phyloP scores from a whole-genome alignment of 495 filamentous ascomycete species.

The Annulohypoxylon maeteangense region DNA sequence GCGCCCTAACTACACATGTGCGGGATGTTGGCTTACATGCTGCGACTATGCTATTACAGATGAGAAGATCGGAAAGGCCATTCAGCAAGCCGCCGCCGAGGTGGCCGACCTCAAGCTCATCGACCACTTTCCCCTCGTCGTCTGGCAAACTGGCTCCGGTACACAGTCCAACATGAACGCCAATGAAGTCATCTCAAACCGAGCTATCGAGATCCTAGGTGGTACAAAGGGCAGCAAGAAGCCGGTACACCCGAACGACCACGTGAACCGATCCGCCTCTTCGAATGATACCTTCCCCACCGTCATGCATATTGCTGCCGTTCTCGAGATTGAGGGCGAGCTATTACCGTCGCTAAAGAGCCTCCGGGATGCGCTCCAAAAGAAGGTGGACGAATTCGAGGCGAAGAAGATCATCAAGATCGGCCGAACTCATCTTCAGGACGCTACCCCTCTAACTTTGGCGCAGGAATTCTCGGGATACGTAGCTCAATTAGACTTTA shows the following conservation, averaged over 20 bases:
- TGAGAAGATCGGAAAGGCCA: conserved; percentile 90
- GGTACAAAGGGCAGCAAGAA: conserved; percentile 95
- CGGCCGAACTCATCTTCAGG: conserved; percentile 96
- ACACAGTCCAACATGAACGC: conserved; percentile 99
- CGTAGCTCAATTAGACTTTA: conserved; percentile 89
- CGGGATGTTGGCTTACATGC: conserved; percentile 39
- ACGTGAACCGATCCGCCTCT: conserved; percentile 98
- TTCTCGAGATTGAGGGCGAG: conserved; percentile 87
- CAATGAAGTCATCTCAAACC: conserved; percentile 99
- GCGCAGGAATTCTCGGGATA: conserved; percentile 99
- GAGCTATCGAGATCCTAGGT: conserved; percentile 96
- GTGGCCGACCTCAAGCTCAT: conserved; percentile 93
- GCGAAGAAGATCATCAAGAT: conserved; percentile 94
- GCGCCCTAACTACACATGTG: conserved; percentile 12
- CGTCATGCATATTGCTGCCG: conserved; percentile 99
- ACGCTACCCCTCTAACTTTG: conserved; percentile 94
- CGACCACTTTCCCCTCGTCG: conserved; percentile 98
- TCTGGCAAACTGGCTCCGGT: conserved; percentile 99
- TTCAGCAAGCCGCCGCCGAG: conserved; percentile 92
- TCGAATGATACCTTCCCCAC: conserved; percentile 99
- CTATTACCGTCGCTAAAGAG: conserved; percentile 84
- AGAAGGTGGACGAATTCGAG: conserved; percentile 90
- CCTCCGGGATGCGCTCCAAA: conserved; percentile 83
- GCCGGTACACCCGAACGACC: conserved; percentile 98
- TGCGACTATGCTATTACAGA: conserved; percentile 60